Conservation (phyloP, 768 basidiomycete species). For the Dioszegia crocea region DNA sequence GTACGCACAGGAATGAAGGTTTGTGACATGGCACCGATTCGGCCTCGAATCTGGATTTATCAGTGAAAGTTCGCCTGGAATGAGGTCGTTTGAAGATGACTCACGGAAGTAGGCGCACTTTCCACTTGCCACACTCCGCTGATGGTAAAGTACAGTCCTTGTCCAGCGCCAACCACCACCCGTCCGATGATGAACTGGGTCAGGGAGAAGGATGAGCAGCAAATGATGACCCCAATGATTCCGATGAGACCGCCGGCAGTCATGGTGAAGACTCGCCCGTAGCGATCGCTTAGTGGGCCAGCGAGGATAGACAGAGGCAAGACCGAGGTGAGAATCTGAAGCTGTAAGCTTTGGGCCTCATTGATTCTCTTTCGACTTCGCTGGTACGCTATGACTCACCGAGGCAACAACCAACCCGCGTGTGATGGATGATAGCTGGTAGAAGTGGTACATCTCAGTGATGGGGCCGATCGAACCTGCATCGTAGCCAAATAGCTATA, state of each 20-base stretch:
- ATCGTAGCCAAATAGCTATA: constrained; percentile 18
- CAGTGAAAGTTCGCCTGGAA: no score
- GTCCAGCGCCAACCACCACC: constrained; percentile 12
- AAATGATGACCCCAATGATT: constrained; percentile 9
- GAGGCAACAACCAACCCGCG: constrained; percentile 17
- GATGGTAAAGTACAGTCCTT: constrained; percentile 18
- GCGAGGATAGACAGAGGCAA: constrained; percentile 7
- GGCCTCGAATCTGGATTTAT: constrained; percentile 4
- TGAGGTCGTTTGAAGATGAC: neutral
- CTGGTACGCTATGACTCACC: neutral
- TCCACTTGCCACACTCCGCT: constrained; percentile 22
- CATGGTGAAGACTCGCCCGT: constrained; percentile 9
- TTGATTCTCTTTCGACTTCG: neutral
- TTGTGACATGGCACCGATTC: constrained; percentile 14
- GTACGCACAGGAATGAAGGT: constrained; percentile 7
- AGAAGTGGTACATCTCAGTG: constrained; percentile 20
- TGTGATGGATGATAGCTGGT: neutral
- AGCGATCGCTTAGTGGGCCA: constrained; percentile 11
- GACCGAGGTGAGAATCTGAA: constrained; percentile 10
- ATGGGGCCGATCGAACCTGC: constrained; percentile 18
- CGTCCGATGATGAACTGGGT: constrained; percentile 13
- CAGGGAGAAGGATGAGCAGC: neutral
- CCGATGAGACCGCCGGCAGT: constrained; percentile 8
- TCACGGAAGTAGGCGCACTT: constrained; percentile 13
- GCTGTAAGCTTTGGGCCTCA: neutral